Base-by-base conservation (phyloP, 345 rosid genomes). In the Cochlearia excelsa region DNA sequence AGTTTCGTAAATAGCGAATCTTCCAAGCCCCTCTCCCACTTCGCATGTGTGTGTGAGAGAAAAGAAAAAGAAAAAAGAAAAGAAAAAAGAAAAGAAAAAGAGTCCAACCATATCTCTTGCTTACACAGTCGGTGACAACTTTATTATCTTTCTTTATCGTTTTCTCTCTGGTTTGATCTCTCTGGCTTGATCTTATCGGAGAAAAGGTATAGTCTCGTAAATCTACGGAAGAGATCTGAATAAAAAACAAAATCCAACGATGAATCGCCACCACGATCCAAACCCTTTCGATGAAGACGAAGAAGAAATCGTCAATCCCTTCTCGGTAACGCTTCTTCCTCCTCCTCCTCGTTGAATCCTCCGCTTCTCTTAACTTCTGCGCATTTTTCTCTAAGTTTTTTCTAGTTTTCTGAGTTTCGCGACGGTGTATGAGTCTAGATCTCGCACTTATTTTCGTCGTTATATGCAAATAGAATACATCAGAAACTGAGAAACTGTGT, bases 231-330 rank as follows among this genome's bases (percentile, higher is more conserved):
- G 23, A 16, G 23, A 16, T 16, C 23, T 16, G 23, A 16, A 16
- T 16, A 16, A 16, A 16, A 16, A 16, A 16, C 23, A 16, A 16
- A 16, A 16, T 16, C 49, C 2, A 27, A 53, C 43, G 4, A 92
- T 88, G 98, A 83, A 84, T 76, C 97, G 93, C 53, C 84, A 77
- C 80, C 76, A 72, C 67, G 98, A 92, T 60, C 96, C 97, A 35
- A 92, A 88, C 49, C 96, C 98, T 7, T 86, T 92, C 70, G 96
- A 92, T 34, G 98, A 92, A 60, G 76, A 37, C 1, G 40, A 72
- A n/a, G 76, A 72, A 61, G 75, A 92, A 59, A 83, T 80, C 71
- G 89, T 88, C 80, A 88, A 92, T 88, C 98, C 97, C 2, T 92
- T 92, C 69, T 92, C 98, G 78, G 98, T 92, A 45, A 4, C 37